Base-by-base conservation (phyloP, 2,329 filamentous ascomycete genomes). In the Cercospora janseana region DNA sequence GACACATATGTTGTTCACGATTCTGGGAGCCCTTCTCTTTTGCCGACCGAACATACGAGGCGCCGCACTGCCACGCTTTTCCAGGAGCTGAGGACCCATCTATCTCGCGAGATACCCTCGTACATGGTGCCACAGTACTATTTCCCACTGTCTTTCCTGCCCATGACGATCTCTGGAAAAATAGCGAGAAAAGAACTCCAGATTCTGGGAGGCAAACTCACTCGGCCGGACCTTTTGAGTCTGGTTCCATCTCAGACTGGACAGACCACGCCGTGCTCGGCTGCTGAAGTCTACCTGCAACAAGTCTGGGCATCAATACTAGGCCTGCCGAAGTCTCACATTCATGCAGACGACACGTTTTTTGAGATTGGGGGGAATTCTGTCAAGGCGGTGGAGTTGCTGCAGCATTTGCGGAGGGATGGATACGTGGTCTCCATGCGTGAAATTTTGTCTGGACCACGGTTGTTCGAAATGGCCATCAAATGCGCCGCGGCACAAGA, bases 101-200 rank as follows among this genome's bases (percentile, higher is more conserved):
- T 35, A 6, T 6, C 6, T 6, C n/a, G 6, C n/a, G 6, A n/a
- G 31, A 6, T 35, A 16, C 31, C 31, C 6, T 35, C 31, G 7
- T 35, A 35, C 31, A 35, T 35, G 31, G 31, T 35, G 7, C 91
- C 91, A 0, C 81, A 80, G 0, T 79, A 82, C 50, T 68, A 93
- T 3, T 71, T 95, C 4, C 86, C 87, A 0, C 73, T 95, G 5
- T 78, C 80, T 0, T 63, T 67, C 0, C 74, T 95, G 29, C 89
- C 90, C 0, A 75, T 85, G 60, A 93, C 86, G 0, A 65, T 79
- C 0, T 86, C 87, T 51, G 86, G 86, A 2, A 95, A 94, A 65
- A 75, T 86, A 4, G 82, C 95, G 62, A 79, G 78, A 49, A 61
- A 66, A 5, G 13, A 12, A 12, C 38, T 49, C 4, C 38, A 29